Evolutionary conservation across 371 early-diverging fungal species (phyloP), one percentile per base, ranked within the genome.

Genomic region (Mucor plumbeus): DNA sequence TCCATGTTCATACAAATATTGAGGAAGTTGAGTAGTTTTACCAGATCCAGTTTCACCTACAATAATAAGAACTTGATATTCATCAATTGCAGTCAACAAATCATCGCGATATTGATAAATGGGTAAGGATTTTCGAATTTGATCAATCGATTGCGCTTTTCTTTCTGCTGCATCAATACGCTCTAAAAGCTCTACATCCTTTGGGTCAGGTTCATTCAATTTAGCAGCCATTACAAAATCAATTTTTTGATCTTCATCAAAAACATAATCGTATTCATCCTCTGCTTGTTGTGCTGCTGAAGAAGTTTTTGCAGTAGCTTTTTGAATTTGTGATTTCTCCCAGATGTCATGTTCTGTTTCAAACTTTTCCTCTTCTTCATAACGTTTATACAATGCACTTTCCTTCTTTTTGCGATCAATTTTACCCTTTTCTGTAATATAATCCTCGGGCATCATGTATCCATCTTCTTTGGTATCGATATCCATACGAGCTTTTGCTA

Each of bases 21-120:
- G 99, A 4, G 99, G 97, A 26, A 99, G 84, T 79, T 99, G 99
- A 6, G 99, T 99, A 0, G 99, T 99, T 76, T 99, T 99, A 9
- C 99, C 99, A 7, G 97, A 96, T 13, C 99, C 99, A 4, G 99
- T 99, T 76, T 98, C 98, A 44, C 99, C 99, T 11, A 96, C 96
- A 65, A 99, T 91, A 68, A 99, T 88, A 10, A 98, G 67, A 0
- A 96, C 92, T 72, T 94, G 97, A 70, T 85, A 87, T n/a, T 92
- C 81, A 33, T 93, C 85, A 17, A 99, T 87, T 4, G 97, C 95
- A 0, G 90, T 84, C 31, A 99, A 66, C 9, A 99, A 78, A 11
- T 88, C 67, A 19, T 96, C 87, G 19, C 97, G 91, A 71, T 89
- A 95, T 64, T 87, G 81, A 80, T 85, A 97, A 17, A 98, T 91